Evolutionary conservation across 345 rosid genomes (phyloP).

Genomic region (Conringia planisiliqua): DNA sequence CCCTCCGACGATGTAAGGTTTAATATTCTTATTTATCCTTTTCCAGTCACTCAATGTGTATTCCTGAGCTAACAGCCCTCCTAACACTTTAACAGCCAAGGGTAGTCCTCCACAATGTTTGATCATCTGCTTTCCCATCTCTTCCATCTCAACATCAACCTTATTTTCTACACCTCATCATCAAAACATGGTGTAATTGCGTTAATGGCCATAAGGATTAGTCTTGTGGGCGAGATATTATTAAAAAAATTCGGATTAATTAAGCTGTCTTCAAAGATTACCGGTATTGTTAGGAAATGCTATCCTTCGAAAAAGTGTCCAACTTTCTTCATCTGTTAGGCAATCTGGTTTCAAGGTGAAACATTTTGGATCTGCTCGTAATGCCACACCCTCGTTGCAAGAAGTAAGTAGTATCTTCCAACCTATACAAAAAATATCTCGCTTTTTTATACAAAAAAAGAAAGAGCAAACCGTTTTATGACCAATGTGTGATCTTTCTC

Average conservation of each 20-base stretch:
- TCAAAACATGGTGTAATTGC: too few relatives aligned
- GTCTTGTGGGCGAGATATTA: too few relatives aligned
- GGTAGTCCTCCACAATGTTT: not conserved
- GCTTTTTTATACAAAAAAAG: not conserved
- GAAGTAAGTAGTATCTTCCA: constrained; percentile 26
- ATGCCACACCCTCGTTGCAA: constrained; percentile 23
- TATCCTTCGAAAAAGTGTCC: constrained; percentile 24
- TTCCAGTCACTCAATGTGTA: not conserved
- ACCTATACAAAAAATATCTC: not conserved
- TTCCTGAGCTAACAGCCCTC: constrained; percentile 4
- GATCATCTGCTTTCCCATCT: not conserved
- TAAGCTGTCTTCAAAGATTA: not conserved
- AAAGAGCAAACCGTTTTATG: too few relatives aligned
- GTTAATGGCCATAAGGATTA: too few relatives aligned
- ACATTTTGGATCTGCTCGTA: constrained; percentile 1
- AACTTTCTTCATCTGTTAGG: not conserved
- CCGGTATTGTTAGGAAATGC: constrained; percentile 25
- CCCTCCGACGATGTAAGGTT: not conserved
- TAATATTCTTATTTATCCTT: not conserved
- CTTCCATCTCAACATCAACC: not conserved
- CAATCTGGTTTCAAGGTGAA: not conserved
- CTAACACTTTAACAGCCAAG: not conserved
- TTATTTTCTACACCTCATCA: not conserved
- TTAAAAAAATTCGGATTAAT: not conserved
- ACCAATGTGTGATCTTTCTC: not conserved